A percentile compares a stretch with the other conserved stretches of the same genome.
These are phyloP conservation scores for Termitomyces titanicus DNA, from an alignment of 768 basidiomycete species.

Conservation along the genomic window DNA sequence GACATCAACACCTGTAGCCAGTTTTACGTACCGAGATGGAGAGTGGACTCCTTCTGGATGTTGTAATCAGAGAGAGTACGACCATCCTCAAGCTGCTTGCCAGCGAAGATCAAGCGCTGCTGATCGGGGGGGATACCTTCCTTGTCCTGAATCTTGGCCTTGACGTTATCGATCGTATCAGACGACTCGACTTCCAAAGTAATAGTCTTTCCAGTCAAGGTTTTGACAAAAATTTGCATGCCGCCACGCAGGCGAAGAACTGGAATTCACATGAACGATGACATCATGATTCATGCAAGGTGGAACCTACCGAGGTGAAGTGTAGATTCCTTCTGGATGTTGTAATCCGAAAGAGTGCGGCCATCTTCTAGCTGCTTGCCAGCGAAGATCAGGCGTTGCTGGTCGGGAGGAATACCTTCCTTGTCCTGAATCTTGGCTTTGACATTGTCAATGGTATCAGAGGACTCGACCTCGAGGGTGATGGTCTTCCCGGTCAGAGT, in stretches of 20 bases:
- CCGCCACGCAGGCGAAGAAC: conserved; percentile 30
- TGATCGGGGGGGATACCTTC: conserved; percentile 21
- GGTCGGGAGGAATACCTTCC: conserved; percentile 22
- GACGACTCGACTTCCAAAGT: conserved; percentile 21
- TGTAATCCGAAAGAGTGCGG: conserved; percentile 18
- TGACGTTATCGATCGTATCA: conserved; percentile 20
- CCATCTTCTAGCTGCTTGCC: conserved; percentile 20
- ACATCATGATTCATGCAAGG: background rate
- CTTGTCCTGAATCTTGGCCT: conserved; percentile 21
- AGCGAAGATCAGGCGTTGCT: conserved; percentile 19
- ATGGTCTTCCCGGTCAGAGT: conserved; percentile 25
- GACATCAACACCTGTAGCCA: background rate
- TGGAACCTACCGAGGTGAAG: conserved; percentile 25
- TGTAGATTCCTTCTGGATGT: conserved; percentile 21
- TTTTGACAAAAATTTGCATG: conserved; percentile 49
- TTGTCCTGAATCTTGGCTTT: conserved; percentile 25
- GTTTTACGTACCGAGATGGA: conserved; percentile 35
- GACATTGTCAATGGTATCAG: conserved; percentile 20
- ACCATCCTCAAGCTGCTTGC: conserved; percentile 36
- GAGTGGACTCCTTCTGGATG: conserved; percentile 56
- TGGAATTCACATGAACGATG: background rate
- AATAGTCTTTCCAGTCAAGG: conserved; percentile 58
- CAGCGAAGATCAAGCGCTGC: conserved; percentile 20
- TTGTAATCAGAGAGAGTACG: conserved; percentile 37
- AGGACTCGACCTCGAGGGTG: conserved; percentile 19